These are phyloP conservation scores for Solanum tacnaense DNA, from an alignment of 257 asterid genomes.

Conservation along the genomic window DNA sequence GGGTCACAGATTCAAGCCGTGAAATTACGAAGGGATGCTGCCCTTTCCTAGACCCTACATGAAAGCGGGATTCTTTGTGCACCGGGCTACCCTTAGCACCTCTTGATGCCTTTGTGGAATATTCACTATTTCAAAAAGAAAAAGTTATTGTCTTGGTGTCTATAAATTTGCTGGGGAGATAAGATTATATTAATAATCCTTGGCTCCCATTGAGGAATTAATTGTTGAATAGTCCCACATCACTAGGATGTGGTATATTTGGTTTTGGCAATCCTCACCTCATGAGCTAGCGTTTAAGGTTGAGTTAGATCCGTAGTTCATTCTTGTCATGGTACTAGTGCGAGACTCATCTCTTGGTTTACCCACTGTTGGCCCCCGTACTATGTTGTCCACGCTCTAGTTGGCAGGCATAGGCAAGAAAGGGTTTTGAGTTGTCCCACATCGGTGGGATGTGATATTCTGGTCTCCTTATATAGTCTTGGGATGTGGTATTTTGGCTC, in stretches of 20 bases:
- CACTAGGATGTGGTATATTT: background rate
- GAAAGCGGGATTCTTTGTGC: background rate
- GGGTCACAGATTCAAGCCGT: background rate
- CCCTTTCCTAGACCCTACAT: background rate
- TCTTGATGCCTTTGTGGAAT: background rate
- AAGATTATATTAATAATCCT: background rate
- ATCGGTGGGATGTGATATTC: background rate
- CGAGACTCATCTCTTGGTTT: background rate
- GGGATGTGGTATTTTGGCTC: background rate
- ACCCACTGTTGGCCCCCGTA: background rate
- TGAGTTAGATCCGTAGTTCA: background rate
- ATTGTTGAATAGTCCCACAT: background rate
- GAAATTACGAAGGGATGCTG: background rate
- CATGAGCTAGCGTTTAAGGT: background rate
- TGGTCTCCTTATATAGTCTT: background rate
- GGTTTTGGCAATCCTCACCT: background rate
- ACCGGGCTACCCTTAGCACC: background rate
- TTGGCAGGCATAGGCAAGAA: background rate
- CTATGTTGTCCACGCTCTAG: background rate
- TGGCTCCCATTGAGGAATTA: background rate
- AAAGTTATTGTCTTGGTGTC: background rate
- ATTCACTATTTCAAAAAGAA: background rate
- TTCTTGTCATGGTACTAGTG: background rate
- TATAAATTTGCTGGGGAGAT: background rate
- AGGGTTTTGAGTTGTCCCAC: background rate